These are phyloP conservation scores for Phytopythium helicoides DNA, from an alignment of 352 stramenopile species.

Conservation along the genomic window DNA sequence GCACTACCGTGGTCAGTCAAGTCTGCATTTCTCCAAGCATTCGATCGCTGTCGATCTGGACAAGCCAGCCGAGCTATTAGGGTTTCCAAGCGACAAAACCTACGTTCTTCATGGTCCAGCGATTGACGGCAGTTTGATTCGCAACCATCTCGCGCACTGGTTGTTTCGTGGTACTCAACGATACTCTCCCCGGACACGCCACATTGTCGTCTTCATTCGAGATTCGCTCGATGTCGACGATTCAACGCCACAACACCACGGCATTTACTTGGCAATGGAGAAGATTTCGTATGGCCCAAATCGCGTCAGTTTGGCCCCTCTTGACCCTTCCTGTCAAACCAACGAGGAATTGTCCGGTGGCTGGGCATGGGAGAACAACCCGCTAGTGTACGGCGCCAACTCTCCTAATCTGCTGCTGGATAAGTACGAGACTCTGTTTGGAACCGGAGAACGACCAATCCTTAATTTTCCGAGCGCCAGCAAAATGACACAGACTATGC, in stretches of 20 bases:
- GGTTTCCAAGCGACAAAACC: constrained; percentile 41
- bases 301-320: constrained; percentile 35
- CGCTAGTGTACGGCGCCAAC: constrained; percentile 44
- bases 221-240: constrained; percentile 24
- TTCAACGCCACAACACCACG: constrained; percentile 40
- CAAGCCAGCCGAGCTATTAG: constrained; percentile 27
- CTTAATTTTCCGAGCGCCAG: constrained; percentile 39
- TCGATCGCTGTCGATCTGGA: constrained; percentile 42
- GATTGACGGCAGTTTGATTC: constrained; percentile 57
- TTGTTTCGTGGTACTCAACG: constrained; percentile 58
- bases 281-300: constrained; percentile 61
- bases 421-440: constrained; percentile 58
- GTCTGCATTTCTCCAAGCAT: constrained; percentile 56
- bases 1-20: constrained; percentile 63
- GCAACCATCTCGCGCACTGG: constrained; percentile 72
- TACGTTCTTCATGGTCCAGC: constrained; percentile 56
- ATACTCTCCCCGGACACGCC: constrained; percentile 53
- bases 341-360: constrained; percentile 46
- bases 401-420: constrained; percentile 61
- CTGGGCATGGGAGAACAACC: constrained; percentile 69
- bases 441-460: constrained; percentile 43
- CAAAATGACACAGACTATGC: constrained; percentile 55
- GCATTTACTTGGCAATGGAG: constrained; percentile 62
- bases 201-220: constrained; percentile 55
- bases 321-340: constrained; percentile 27